These are phyloP conservation scores for Neocucurbitaria cava DNA, from an alignment of 2,329 filamentous ascomycete species.

Conservation along the genomic window DNA sequence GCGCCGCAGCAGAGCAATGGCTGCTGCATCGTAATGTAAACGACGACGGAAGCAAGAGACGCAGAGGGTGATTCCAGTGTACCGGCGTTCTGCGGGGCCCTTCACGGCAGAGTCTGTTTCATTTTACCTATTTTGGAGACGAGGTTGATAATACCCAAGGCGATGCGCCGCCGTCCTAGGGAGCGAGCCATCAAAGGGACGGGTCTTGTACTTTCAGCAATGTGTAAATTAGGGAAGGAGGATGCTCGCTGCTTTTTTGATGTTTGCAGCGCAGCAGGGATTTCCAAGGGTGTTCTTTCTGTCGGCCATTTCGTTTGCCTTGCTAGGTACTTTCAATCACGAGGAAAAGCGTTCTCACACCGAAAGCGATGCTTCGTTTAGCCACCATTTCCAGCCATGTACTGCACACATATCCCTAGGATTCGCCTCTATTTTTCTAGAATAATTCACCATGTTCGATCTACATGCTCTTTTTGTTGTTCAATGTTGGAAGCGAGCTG, in stretches of 20 bases:
- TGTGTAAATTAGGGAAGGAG: constrained; percentile 49
- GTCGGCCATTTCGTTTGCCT: constrained; percentile 30
- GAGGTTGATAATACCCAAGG: constrained; percentile 48
- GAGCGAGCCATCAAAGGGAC: constrained; percentile 35
- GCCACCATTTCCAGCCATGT: not conserved
- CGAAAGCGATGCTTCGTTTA: not conserved
- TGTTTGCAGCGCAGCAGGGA: constrained; percentile 37
- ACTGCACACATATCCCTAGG: not conserved
- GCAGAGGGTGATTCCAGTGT: constrained; percentile 44
- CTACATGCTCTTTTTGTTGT: no score
- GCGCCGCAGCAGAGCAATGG: constrained; percentile 90
- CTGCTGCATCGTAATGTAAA: constrained; percentile 94
- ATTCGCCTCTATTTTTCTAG: not conserved
- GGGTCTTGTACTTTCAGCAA: constrained; percentile 48
- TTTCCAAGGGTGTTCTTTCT: constrained; percentile 29
- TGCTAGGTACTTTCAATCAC: constrained; percentile 35
- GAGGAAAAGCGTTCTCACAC: constrained; percentile 33
- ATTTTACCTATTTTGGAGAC: constrained; percentile 41
- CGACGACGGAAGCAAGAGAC: constrained; percentile 28
- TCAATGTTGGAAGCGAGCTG: constrained; percentile 10
- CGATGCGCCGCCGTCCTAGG: constrained; percentile 36
- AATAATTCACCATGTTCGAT: not conserved
- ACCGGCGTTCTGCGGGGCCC: constrained; percentile 48
- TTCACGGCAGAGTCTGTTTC: constrained; percentile 47
- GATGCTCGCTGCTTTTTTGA: constrained; percentile 34